phyloP scores from a whole-genome alignment of 2,329 filamentous ascomycete species.

The Neonectria coccinea region DNA sequence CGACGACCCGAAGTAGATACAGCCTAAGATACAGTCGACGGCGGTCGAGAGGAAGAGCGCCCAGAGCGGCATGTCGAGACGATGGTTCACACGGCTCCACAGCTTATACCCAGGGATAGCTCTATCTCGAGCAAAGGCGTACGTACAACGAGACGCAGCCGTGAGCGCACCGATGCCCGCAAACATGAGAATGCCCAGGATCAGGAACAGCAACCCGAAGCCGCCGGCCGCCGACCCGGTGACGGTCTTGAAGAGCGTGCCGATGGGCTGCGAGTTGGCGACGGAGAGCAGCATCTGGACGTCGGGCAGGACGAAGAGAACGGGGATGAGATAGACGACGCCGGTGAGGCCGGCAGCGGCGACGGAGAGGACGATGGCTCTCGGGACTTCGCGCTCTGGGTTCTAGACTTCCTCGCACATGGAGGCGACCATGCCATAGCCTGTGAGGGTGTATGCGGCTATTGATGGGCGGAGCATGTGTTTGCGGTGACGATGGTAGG shows the following conservation, averaged over 20 bases:
- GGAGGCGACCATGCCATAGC: slow-evolving; percentile 65
- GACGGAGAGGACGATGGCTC: slow-evolving; percentile 76
- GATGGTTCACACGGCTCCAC: slow-evolving; percentile 74
- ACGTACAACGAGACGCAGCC: slow-evolving; percentile 79
- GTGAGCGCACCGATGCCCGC: slow-evolving; percentile 81
- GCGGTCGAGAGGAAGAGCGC: slow-evolving; percentile 75
- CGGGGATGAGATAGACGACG: slow-evolving; percentile 73
- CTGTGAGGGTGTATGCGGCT: slow-evolving; percentile 57
- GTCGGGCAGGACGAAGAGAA: slow-evolving; percentile 81
- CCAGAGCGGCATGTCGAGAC: slow-evolving; percentile 76
- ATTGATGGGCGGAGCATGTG: slow-evolving; percentile 11
- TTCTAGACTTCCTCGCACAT: slow-evolving; percentile 73
- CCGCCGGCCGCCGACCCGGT: slow-evolving; percentile 79
- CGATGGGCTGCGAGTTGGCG: slow-evolving; percentile 80
- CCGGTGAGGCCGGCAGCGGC: slow-evolving; percentile 74
- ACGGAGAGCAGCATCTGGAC: slow-evolving; percentile 72
- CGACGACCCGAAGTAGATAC: slow-evolving; percentile 83
- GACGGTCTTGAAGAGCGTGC: slow-evolving; percentile 78
- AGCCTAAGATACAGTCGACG: slow-evolving; percentile 77
- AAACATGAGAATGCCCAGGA: slow-evolving; percentile 82
- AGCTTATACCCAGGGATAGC: slow-evolving; percentile 77
- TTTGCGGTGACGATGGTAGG: slow-evolving; percentile 51
- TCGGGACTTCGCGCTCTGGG: slow-evolving; percentile 70
- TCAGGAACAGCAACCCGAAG: slow-evolving; percentile 79
- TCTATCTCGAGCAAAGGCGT: slow-evolving; percentile 80